Evolutionary conservation across 2,329 filamentous ascomycete genomes (phyloP).

Genomic region (Tothia fuscella): DNA sequence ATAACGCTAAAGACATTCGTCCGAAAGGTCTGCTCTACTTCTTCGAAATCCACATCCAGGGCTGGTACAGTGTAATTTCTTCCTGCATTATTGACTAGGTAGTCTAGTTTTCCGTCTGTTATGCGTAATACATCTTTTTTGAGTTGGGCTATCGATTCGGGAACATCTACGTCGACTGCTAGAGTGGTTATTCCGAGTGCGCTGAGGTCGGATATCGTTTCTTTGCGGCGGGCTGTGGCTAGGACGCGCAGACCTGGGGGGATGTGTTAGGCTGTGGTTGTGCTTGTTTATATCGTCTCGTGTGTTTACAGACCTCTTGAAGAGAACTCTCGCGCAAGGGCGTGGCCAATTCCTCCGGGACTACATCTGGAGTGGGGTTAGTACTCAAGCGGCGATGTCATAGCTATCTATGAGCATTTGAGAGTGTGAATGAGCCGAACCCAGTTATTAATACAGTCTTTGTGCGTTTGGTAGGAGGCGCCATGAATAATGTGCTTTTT

Average conservation of each 20-base stretch:
- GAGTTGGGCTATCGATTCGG: slow-evolving; percentile 36
- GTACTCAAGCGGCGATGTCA: background rate
- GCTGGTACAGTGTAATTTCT: slow-evolving; percentile 46
- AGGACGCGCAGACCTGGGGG: slow-evolving; percentile 41
- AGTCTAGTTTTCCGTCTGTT: slow-evolving; percentile 39
- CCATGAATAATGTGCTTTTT: no score
- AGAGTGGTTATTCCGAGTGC: slow-evolving; percentile 42
- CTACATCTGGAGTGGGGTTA: slow-evolving; percentile 27
- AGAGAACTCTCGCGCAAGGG: slow-evolving; percentile 46
- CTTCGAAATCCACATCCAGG: slow-evolving; percentile 39
- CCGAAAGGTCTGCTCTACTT: slow-evolving; percentile 37
- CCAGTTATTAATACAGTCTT: slow-evolving; percentile 26
- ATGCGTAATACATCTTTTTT: slow-evolving; percentile 33
- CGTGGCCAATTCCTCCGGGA: slow-evolving; percentile 46
- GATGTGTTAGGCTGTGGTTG: background rate
- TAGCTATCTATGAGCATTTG: background rate
- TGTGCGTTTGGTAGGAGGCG: slow-evolving; percentile 8
- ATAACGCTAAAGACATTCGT: slow-evolving; percentile 48
- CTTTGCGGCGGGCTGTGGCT: slow-evolving; percentile 42
- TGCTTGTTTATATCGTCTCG: background rate
- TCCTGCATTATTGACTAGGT: slow-evolving; percentile 48
- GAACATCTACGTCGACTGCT: slow-evolving; percentile 40
- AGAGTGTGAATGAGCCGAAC: slow-evolving; percentile 18
- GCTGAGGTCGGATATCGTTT: slow-evolving; percentile 36
- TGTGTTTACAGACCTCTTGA: slow-evolving; percentile 20